Evolutionary conservation across 106 monocot genomes (phyloP), one percentile per base, ranked within the genome.

Genomic region (Dendrobium nobile): DNA sequence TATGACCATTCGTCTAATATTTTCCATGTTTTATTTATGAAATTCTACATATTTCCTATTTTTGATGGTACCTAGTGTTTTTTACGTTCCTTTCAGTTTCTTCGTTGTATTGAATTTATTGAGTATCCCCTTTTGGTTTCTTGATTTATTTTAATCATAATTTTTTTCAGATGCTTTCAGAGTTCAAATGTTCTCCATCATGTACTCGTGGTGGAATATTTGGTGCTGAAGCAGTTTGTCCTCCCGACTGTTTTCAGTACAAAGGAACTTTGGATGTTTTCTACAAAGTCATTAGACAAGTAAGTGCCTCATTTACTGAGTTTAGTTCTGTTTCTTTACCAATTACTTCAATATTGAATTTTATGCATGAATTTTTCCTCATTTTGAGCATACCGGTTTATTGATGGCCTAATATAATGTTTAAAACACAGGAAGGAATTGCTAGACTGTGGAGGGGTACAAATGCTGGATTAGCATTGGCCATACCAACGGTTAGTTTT

Each of bases 241-340:
- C 95, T 78, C 88, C 87, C 73, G 95, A 95, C 86, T 95, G 98
- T 90, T 99, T 95, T 82, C 86, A 87, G 68, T 99, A 99, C 55
- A 99, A 95, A 77, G 93, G 98, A 85, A 99, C 98, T 31, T 24
- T 99, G 37, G 98, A 99, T 87, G 98, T 99, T 26, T 91, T 99
- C 73, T 80, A 87, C 79, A 99, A 99, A 90, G 85, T 99, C 72
- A 82, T 91, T 73, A 89, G 91, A 86, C 95, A 99, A 85, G 98
- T 99, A 31, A 17, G 87, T 77, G 9, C 45, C 37, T 79, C 9
- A 41, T 41, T n/a, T 68, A 19, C 45, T 11, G 10, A 28, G 15
- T 20, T 19, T 47, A 33, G 78, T 47, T 72, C 37, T 70, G 31
- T 20, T 24, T 37, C 27, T 67, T 13, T 51, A 51, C 51, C 51